phyloP scores from a whole-genome alignment of 345 rosid genomes.

The Populus pruinosa region DNA sequence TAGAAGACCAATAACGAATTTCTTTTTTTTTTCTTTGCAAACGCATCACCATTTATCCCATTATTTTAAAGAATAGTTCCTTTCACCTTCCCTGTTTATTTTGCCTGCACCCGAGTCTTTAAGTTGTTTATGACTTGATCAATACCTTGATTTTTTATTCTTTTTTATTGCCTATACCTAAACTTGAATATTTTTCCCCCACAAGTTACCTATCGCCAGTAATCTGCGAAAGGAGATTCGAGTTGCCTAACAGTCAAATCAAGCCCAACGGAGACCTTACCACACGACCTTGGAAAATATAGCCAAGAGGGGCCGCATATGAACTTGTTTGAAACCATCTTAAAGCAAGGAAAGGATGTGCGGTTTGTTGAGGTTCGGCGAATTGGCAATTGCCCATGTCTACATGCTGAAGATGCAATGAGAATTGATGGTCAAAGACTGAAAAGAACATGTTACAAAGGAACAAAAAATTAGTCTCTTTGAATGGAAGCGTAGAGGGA shows the following conservation, averaged over 20 bases:
- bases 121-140: no score
- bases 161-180: no score
- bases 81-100: neutral
- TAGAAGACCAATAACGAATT: neutral
- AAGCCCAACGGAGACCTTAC: neutral
- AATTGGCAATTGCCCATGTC: neutral
- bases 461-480: neutral
- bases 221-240: neutral
- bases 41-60: neutral
- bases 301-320: no score
- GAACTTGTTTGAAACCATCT: neutral
- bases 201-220: no score
- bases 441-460: neutral
- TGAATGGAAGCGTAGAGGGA: neutral
- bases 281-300: neutral
- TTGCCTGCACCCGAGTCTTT: neutral
- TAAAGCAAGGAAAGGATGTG: neutral
- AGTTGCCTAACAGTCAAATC: neutral
- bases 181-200: no score
- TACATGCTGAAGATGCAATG: no score
- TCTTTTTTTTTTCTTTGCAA: neutral
- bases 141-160: no score
- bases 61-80: neutral
- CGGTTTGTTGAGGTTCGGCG: neutral
- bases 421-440: neutral